Evolutionary conservation across 495 filamentous ascomycete species (phyloP), one percentile per base, ranked within the genome.

Genomic region (Opeltia flavorubescens): DNA sequence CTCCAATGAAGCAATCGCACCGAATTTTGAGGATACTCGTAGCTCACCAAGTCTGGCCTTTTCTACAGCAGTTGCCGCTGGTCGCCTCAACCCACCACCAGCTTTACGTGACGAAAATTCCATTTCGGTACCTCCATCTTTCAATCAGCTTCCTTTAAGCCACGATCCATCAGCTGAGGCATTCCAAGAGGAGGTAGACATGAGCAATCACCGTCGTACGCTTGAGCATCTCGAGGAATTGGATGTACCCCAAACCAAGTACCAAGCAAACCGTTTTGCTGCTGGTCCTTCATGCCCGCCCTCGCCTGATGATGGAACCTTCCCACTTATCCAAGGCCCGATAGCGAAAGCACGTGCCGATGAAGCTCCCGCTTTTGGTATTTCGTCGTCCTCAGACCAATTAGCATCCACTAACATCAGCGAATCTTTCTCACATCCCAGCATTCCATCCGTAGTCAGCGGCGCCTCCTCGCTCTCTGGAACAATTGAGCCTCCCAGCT

Each of bases 381-480:
- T 76, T 1, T 67, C 68, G 17, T 69, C 69, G 4, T 66, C 66
- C 1, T 69, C 69, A 13, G 73, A 75, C 47, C 70, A 76, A 35
- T 67, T 70, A 46, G 65, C 70, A 7, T 77, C 78, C 20, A n/a
- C n/a, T n/a, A 70, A 64, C 43, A 78, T 74, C 61, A 71, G 74
- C 23, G 74, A 74, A 31, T 83, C 78, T 56, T 76, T 72, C 30
- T 84, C 82, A 13, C 80, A 86, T 51, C 82, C 83, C 12, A 85
- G 82, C 34, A 71, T 88, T 5, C 83, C 83, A 2, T 83, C 83
- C 31, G 72, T 88, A 5, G 67, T 85, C 12, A 86, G 82, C 26
- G 78, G 81, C n/a, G 81, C 81, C n/a, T 84, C 82, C 24, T 88
- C 83, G n/a, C 64, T 86, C 17, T 86, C 80, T 17, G 77, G 67